Evolutionary conservation across 2,329 filamentous ascomycete species (phyloP).

Genomic region (Lasiodiplodia sp.): DNA sequence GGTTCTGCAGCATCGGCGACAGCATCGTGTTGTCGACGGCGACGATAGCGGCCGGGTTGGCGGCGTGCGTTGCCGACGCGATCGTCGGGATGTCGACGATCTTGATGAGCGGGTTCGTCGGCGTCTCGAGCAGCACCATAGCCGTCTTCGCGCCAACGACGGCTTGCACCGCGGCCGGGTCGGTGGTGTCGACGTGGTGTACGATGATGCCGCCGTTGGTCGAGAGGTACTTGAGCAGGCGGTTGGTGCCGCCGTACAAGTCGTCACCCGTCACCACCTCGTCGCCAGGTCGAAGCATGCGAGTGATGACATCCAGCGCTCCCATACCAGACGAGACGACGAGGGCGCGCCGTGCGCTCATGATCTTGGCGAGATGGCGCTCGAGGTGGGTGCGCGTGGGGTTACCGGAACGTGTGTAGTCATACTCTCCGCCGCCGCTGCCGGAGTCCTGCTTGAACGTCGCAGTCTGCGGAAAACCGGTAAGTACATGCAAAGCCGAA

Average conservation of each 20-base stretch:
- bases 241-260: slow-evolving; percentile 93
- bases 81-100: slow-evolving; percentile 91
- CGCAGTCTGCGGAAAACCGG: slow-evolving; percentile 66
- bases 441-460: slow-evolving; percentile 95
- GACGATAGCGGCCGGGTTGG: slow-evolving; percentile 80
- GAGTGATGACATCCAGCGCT: slow-evolving; percentile 93
- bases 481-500: neutral
- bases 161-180: slow-evolving; percentile 71
- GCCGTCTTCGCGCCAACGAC: slow-evolving; percentile 81
- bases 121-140: slow-evolving; percentile 95
- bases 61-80: slow-evolving; percentile 75
- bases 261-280: slow-evolving; percentile 98
- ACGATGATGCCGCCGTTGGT: slow-evolving; percentile 91
- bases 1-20: slow-evolving; percentile 91
- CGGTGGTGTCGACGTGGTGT: slow-evolving; percentile 94
- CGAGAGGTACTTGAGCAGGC: slow-evolving; percentile 89
- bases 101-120: slow-evolving; percentile 98
- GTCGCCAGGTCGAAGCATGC: slow-evolving; percentile 87
- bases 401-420: slow-evolving; percentile 98
- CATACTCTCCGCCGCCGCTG: slow-evolving; percentile 86
- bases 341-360: slow-evolving; percentile 90
- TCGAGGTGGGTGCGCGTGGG: slow-evolving; percentile 96
- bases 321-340: slow-evolving; percentile 98
- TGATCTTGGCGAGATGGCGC: slow-evolving; percentile 97
- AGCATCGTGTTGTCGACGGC: slow-evolving; percentile 99